phyloP scores from a whole-genome alignment of 2,329 filamentous ascomycete species.

The Pseudogymnoascus sp. region DNA sequence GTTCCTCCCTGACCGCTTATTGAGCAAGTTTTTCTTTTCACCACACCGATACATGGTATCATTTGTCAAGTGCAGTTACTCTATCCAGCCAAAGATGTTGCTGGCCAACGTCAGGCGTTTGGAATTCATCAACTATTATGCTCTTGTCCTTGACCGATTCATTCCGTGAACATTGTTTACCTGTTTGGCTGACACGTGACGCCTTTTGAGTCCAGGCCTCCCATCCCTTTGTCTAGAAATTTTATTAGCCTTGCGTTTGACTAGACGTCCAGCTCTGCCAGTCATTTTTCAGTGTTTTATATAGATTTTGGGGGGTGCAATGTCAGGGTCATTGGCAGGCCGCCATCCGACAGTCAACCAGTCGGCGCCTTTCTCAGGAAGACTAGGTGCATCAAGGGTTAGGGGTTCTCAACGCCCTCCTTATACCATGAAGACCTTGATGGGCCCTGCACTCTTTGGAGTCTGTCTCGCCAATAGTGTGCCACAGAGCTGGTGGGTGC shows the following conservation, averaged over 20 bases:
- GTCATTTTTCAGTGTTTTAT: neutral
- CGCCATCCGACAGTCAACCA: neutral
- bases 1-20: neutral
- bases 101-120: neutral
- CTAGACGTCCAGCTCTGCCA: slow-evolving; percentile 6
- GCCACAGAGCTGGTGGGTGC: neutral
- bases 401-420: neutral
- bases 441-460: neutral
- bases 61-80: neutral
- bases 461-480: neutral
- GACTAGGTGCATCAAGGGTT: neutral
- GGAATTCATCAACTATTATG: neutral
- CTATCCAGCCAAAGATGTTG: neutral
- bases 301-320: neutral
- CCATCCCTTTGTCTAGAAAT: neutral
- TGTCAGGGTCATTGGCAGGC: neutral
- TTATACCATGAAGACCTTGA: neutral
- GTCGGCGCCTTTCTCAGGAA: neutral
- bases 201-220: neutral
- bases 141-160: neutral
- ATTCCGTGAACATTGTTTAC: neutral
- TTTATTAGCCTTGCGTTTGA: slow-evolving; percentile 1
- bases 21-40: neutral
- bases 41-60: neutral
- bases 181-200: neutral